Conservation (phyloP, 1,284 basidiomycete genomes). For the Tilletia horrida region DNA sequence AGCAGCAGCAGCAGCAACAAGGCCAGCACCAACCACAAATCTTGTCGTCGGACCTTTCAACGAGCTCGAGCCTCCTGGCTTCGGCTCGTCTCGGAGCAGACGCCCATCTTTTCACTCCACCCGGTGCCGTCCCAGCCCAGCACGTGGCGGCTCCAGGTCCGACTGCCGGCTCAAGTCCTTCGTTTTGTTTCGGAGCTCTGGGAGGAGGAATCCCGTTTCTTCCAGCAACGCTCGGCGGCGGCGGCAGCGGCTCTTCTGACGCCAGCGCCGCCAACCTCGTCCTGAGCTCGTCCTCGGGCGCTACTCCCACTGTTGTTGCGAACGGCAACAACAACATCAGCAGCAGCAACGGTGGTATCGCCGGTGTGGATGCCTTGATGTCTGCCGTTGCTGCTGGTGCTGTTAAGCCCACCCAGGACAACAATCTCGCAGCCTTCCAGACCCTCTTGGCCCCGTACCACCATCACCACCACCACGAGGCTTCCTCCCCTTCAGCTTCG, state of each 20-base stretch:
- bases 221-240: background rate
- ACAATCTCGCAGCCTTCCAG: background rate
- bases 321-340: background rate
- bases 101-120: background rate
- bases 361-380: too few relatives aligned
- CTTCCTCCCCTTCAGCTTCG: too few relatives aligned
- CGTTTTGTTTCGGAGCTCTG: conserved; percentile 9
- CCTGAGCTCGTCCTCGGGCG: background rate
- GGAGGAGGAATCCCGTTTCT: conserved; percentile 4
- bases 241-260: background rate
- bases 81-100: background rate
- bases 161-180: background rate
- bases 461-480: too few relatives aligned
- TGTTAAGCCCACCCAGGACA: background rate
- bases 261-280: background rate
- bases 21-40: background rate
- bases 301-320: background rate
- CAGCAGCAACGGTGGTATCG: background rate
- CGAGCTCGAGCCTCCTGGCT: conserved; percentile 4
- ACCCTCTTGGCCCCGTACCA: background rate
- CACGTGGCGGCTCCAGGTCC: background rate
- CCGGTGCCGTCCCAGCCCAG: background rate
- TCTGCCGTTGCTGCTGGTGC: too few relatives aligned
- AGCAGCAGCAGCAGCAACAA: background rate
- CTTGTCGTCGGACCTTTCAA: background rate